These are phyloP conservation scores for Allodekkera sacchari DNA, from an alignment of 805 yeast species.

Conservation along the genomic window DNA sequence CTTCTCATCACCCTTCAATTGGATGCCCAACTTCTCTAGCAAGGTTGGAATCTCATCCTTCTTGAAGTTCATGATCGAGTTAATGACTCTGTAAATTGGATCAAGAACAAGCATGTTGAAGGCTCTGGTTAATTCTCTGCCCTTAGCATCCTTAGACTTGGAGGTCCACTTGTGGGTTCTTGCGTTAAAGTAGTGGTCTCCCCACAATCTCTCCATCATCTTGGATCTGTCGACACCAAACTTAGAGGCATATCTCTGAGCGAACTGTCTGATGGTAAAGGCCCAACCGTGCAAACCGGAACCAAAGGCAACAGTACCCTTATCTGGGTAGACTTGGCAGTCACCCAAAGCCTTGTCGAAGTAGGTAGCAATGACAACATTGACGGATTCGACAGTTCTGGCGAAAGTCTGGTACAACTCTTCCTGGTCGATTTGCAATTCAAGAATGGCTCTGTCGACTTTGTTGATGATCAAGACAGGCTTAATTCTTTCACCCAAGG, in stretches of 20 bases:
- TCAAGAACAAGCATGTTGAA: conserved; percentile 98
- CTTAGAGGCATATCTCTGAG: conserved; percentile 96
- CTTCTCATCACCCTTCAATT: conserved; percentile 92
- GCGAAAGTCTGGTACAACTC: conserved; percentile 97
- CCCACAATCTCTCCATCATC: conserved; percentile 99
- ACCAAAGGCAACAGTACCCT: conserved; percentile 99
- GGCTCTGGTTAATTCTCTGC: conserved; percentile 95
- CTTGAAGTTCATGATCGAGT: conserved; percentile 98
- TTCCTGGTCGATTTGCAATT: conserved; percentile 98
- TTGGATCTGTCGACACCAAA: conserved; percentile 97
- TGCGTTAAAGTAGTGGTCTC: conserved; percentile 99
- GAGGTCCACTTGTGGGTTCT: conserved; percentile 99
- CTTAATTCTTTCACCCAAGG: conserved; percentile 98
- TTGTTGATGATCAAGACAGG: conserved; percentile 98
- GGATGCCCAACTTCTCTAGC: conserved; percentile 88
- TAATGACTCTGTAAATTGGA: conserved; percentile 96
- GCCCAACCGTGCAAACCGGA: conserved; percentile 99
- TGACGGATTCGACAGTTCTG: conserved; percentile 98
- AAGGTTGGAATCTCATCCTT: conserved; percentile 91
- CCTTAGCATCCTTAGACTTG: conserved; percentile 93
- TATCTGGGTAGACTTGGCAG: conserved; percentile 96
- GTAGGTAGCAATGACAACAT: conserved; percentile 96
- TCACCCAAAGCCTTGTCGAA: conserved; percentile 88
- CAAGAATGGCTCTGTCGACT: conserved; percentile 99
- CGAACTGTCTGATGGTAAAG: conserved; percentile 98